phyloP scores from a whole-genome alignment of 176 grass and related monocot genomes.

The Melocanna baccifera region DNA sequence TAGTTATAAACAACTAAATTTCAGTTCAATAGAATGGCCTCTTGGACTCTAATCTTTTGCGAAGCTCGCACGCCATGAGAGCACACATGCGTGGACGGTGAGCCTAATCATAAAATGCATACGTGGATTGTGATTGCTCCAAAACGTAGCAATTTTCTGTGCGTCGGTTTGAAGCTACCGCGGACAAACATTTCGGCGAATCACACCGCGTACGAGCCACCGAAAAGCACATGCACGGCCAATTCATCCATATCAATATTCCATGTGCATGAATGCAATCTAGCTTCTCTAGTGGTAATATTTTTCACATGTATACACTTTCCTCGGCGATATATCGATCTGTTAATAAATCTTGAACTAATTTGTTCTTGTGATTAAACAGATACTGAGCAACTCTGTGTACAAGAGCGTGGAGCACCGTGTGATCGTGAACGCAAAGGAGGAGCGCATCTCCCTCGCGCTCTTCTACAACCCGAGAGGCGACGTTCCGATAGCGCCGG shows the following conservation, averaged over 20 bases:
- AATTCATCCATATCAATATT: neutral
- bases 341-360: neutral
- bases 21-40: too few relatives aligned
- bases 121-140: neutral
- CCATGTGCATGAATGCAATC: neutral
- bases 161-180: neutral
- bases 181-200: neutral
- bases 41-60: too few relatives aligned
- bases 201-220: neutral
- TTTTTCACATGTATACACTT: neutral
- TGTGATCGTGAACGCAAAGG: constrained; percentile 51
- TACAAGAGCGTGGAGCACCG: constrained; percentile 87
- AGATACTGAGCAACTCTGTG: constrained; percentile 72
- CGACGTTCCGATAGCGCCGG: constrained; percentile 56
- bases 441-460: constrained; percentile 76
- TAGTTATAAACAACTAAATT: too few relatives aligned
- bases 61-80: neutral
- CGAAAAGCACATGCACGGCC: neutral
- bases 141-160: neutral
- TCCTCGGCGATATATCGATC: neutral
- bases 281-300: neutral
- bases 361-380: neutral
- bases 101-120: neutral
- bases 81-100: constrained; percentile 43
- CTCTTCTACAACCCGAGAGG: constrained; percentile 84